Conservation (phyloP, 2,329 filamentous ascomycete genomes). For the Fusarium torreyae region DNA sequence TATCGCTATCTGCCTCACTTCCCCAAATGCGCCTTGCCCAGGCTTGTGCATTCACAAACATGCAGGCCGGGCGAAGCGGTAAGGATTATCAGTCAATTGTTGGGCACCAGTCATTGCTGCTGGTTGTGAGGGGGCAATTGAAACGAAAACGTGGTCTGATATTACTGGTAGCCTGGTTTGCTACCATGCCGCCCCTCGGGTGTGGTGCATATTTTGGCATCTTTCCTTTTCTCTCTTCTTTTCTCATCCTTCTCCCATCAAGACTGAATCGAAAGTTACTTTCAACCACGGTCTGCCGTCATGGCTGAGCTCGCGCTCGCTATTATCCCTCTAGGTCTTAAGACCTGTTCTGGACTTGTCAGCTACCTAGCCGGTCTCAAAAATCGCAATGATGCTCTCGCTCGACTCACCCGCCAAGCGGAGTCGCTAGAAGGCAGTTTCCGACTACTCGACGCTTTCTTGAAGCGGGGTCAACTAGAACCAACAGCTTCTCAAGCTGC, state of each 20-base stretch:
- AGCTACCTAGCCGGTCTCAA: background rate
- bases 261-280: too few relatives aligned
- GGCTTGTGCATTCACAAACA: too few relatives aligned
- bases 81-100: background rate
- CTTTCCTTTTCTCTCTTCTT: background rate
- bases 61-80: too few relatives aligned
- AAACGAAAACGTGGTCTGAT: background rate
- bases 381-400: background rate
- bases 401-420: background rate
- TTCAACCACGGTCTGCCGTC: fast-evolving
- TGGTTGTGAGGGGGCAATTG: background rate
- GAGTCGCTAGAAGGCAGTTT: slow-evolving; percentile 2
- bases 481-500: background rate
- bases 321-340: slow-evolving; percentile 1
- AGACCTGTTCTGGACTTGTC: background rate
- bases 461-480: background rate
- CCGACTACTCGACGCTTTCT: background rate
- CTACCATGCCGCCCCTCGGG: background rate
- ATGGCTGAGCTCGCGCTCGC: slow-evolving; percentile 12
- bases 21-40: too few relatives aligned
- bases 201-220: too few relatives aligned
- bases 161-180: slow-evolving; percentile 1
- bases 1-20: too few relatives aligned
- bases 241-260: too few relatives aligned
- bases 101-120: background rate